Evolutionary conservation across 108 stramenopile species (phyloP).

Genomic region (Nitzschia sp.): DNA sequence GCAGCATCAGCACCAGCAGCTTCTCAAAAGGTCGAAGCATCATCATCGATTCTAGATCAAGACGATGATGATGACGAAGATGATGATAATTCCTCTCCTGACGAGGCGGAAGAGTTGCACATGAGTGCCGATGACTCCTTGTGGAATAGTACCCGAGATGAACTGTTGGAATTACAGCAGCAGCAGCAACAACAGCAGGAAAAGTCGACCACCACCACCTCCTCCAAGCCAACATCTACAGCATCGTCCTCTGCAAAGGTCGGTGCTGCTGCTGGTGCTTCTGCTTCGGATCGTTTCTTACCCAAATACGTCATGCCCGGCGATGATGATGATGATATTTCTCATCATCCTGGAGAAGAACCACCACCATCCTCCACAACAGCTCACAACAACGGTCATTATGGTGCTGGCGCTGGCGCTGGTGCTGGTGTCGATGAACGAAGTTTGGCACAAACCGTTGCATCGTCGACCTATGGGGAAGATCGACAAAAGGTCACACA

Average conservation of each 20-base stretch:
- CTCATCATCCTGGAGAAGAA: conserved; percentile 21
- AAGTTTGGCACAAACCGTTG: conserved; percentile 49
- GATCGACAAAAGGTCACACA: conserved; percentile 65
- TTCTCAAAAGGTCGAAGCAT: not conserved
- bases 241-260: not conserved
- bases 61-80: not conserved
- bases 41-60: not conserved
- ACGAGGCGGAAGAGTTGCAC: not conserved
- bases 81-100: not conserved
- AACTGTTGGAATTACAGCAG: not conserved
- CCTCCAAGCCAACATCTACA: not conserved
- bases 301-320: conserved; percentile 1
- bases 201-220: not conserved
- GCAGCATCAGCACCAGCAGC: not conserved
- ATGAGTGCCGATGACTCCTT: conserved; percentile 8
- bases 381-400: no score
- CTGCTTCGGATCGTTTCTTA: not conserved
- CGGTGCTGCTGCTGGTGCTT: not conserved
- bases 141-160: not conserved
- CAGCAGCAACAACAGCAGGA: not conserved
- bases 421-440: conserved; percentile 8
- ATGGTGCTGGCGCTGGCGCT: no score
- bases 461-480: conserved; percentile 57
- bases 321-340: conserved; percentile 34
- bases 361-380: no score